Conservation (phyloP, 2,329 filamentous ascomycete genomes). For the Cylindrodendrum hubeiense region DNA sequence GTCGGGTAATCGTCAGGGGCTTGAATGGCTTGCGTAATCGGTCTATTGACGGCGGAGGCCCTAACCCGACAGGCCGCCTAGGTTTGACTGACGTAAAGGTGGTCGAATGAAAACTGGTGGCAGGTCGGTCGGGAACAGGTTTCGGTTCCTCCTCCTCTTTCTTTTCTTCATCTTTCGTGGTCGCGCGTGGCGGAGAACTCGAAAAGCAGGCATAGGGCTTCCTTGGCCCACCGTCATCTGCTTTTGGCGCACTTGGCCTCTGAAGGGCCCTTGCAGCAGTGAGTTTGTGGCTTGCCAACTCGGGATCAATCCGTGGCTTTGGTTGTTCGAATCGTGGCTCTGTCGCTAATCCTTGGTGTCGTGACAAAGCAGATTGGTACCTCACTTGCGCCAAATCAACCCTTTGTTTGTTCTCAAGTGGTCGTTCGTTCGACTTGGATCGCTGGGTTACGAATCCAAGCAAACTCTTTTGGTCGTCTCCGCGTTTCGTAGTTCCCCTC, state of each 20-base stretch:
- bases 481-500: conserved; percentile 48
- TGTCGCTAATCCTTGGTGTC: conserved; percentile 29
- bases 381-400: conserved; percentile 36
- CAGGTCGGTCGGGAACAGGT: conserved; percentile 48
- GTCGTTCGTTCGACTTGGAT: conserved; percentile 27
- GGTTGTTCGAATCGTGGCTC: conserved; percentile 14
- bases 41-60: conserved; percentile 62
- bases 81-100: conserved; percentile 58
- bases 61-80: conserved; percentile 59
- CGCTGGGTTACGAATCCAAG: conserved; percentile 54
- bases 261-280: conserved; percentile 50
- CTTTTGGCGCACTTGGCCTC: conserved; percentile 47
- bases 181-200: conserved; percentile 63
- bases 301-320: conserved; percentile 45
- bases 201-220: conserved; percentile 70
- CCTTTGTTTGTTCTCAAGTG: conserved; percentile 27
- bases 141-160: conserved; percentile 42
- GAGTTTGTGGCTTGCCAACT: conserved; percentile 56
- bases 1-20: conserved; percentile 65
- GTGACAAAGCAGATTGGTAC: conserved; percentile 43
- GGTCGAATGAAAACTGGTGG: conserved; percentile 64
- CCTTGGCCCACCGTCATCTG: conserved; percentile 45
- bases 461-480: conserved; percentile 56
- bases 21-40: conserved; percentile 68
- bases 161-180: conserved; percentile 38